phyloP scores from a whole-genome alignment of 768 basidiomycete species.

The Serendipita sp. region DNA sequence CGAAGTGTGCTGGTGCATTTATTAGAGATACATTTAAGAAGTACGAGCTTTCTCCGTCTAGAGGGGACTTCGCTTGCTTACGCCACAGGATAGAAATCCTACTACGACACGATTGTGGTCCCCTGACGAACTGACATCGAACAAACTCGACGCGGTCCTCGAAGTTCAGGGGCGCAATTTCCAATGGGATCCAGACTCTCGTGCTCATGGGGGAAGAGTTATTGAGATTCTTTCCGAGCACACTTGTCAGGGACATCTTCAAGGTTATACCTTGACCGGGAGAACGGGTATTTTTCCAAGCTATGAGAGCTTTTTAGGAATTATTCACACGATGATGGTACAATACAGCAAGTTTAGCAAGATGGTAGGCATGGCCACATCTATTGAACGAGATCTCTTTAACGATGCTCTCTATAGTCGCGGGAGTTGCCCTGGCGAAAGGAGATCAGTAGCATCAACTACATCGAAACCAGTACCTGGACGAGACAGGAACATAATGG shows the following conservation, averaged over 20 bases:
- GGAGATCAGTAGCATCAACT: constrained; percentile 58
- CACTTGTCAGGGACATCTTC: constrained; percentile 79
- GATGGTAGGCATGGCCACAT: constrained; percentile 33
- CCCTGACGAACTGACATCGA: constrained; percentile 75
- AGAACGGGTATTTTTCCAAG: constrained; percentile 73
- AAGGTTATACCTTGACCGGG: constrained; percentile 86
- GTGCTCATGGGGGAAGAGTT: constrained; percentile 58
- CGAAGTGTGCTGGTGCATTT: constrained; percentile 51
- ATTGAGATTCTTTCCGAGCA: constrained; percentile 84
- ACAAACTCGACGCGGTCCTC: constrained; percentile 74
- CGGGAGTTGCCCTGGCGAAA: constrained; percentile 58
- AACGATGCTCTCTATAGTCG: neutral
- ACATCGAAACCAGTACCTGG: constrained; percentile 80
- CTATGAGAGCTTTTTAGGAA: constrained; percentile 85
- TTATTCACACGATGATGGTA: constrained; percentile 79
- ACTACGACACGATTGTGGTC: constrained; percentile 75
- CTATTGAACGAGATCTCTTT: neutral
- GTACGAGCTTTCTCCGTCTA: constrained; percentile 24
- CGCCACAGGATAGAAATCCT: constrained; percentile 40
- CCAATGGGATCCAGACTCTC: constrained; percentile 59
- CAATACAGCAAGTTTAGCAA: constrained; percentile 82
- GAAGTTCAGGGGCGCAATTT: constrained; percentile 55
- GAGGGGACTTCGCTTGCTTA: neutral
- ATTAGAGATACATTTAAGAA: constrained; percentile 39
- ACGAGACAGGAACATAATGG: constrained; percentile 50